phyloP scores from a whole-genome alignment of 1,284 basidiomycete species.

The Apiotrichum veenhuisii region DNA sequence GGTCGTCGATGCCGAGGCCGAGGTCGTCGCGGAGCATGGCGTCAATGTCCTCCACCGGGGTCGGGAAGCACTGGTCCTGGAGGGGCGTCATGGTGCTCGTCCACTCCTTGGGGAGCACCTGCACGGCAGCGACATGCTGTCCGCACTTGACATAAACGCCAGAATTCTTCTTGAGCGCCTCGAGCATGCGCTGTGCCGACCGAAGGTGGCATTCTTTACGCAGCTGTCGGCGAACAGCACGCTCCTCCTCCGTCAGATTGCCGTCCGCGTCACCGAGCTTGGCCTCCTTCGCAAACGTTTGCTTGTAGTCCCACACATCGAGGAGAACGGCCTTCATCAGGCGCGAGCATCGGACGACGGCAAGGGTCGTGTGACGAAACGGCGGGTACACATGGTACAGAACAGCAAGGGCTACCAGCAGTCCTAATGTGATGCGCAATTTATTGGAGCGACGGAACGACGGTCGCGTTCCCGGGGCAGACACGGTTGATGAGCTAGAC shows the following conservation, averaged over 20 bases:
- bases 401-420: constrained; percentile 33
- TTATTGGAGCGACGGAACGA: not conserved
- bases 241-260: constrained; percentile 53
- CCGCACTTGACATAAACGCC: constrained; percentile 56
- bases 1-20: constrained; percentile 41
- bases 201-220: constrained; percentile 74
- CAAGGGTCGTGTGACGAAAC: constrained; percentile 51
- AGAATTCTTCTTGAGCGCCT: constrained; percentile 81
- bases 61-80: constrained; percentile 63
- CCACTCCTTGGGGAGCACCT: constrained; percentile 75
- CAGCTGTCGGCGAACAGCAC: constrained; percentile 54
- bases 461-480: not conserved
- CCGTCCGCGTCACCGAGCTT: constrained; percentile 24
- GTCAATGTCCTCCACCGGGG: constrained; percentile 42
- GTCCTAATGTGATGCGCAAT: constrained; percentile 10
- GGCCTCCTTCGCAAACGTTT: constrained; percentile 58
- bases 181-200: constrained; percentile 71
- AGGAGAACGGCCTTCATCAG: constrained; percentile 52
- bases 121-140: constrained; percentile 70
- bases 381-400: constrained; percentile 50
- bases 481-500: not conserved
- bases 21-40: constrained; percentile 44
- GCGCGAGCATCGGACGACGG: constrained; percentile 64
- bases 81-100: constrained; percentile 61
- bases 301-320: constrained; percentile 77